Evolutionary conservation across 2,329 filamentous ascomycete species (phyloP).

Genomic region (Cladosporium cucumerinum): DNA sequence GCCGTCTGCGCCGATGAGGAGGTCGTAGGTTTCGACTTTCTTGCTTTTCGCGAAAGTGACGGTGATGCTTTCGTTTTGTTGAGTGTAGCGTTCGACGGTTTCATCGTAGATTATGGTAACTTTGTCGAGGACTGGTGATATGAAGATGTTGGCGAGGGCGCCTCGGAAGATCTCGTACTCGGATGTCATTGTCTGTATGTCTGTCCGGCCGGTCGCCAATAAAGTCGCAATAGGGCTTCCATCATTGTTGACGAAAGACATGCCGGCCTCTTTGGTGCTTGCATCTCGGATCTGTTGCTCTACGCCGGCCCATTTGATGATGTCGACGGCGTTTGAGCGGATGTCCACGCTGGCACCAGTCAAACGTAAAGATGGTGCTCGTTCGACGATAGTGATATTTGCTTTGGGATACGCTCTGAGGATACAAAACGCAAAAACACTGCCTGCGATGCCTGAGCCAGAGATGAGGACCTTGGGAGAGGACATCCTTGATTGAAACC

Average conservation of each 20-base stretch:
- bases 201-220: constrained; percentile 29
- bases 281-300: constrained; percentile 36
- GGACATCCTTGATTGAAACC: constrained; percentile 8
- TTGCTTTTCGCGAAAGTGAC: constrained; percentile 20
- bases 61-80: constrained; percentile 18
- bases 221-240: constrained; percentile 24
- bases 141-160: constrained; percentile 35
- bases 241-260: constrained; percentile 37
- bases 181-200: constrained; percentile 35
- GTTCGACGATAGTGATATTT: constrained; percentile 45
- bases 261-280: constrained; percentile 41
- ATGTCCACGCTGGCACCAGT: constrained; percentile 48
- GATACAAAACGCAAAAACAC: constrained; percentile 37
- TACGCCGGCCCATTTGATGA: constrained; percentile 42
- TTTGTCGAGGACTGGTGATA: constrained; percentile 21
- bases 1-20: constrained; percentile 29
- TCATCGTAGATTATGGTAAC: constrained; percentile 34
- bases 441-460: constrained; percentile 41
- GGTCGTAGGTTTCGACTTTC: constrained; percentile 21
- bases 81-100: constrained; percentile 14
- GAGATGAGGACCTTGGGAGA: constrained; percentile 36
- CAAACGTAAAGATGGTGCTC: constrained; percentile 37
- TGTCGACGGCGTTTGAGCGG: constrained; percentile 40
- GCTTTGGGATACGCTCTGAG: constrained; percentile 29
- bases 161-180: constrained; percentile 41